Conservation (phyloP, 371 early-diverging fungal genomes). For the Phascolomyces articulosus region DNA sequence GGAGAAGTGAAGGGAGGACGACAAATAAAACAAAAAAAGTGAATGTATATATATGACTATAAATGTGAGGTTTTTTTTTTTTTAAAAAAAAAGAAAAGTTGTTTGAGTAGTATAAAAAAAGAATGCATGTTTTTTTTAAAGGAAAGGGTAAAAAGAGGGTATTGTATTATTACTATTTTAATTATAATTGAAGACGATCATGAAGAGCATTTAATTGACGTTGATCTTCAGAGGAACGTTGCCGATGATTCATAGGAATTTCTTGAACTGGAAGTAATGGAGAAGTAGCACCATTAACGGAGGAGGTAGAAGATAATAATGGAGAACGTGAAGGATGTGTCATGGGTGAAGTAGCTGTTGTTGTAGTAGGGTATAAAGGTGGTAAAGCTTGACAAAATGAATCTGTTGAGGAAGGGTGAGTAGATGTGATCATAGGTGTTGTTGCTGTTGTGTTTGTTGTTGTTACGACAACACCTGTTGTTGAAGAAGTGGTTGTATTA, state of each 20-base stretch:
- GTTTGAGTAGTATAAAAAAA: no score
- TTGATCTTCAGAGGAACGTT: slow-evolving; percentile 52
- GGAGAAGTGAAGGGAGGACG: background rate
- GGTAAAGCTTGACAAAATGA: background rate
- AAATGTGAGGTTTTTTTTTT: no score
- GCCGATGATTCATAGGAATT: slow-evolving; percentile 40
- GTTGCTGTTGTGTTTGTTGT: slow-evolving; percentile 3
- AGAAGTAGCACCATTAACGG: no score
- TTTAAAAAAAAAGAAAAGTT: no score
- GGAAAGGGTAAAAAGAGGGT: background rate
- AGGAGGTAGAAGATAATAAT: slow-evolving; percentile 4
- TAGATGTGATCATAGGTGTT: background rate
- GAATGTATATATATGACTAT: no score
- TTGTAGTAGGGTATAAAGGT: background rate
- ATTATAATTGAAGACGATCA: slow-evolving; percentile 18
- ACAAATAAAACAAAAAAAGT: no score
- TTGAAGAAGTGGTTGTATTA: slow-evolving; percentile 21
- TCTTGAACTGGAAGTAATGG: slow-evolving; percentile 41
- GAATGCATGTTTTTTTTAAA: background rate
- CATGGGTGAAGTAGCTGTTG: background rate
- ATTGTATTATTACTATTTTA: no score
- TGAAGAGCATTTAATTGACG: slow-evolving; percentile 44
- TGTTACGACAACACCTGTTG: no score
- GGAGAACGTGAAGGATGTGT: background rate
- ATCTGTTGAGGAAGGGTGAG: slow-evolving; percentile 1